A percentile compares a stretch with the other conserved stretches of the same genome.
These are phyloP conservation scores for Cnidoscolus chayamansa DNA, from an alignment of 441 rosid genomes.

Conservation along the genomic window DNA sequence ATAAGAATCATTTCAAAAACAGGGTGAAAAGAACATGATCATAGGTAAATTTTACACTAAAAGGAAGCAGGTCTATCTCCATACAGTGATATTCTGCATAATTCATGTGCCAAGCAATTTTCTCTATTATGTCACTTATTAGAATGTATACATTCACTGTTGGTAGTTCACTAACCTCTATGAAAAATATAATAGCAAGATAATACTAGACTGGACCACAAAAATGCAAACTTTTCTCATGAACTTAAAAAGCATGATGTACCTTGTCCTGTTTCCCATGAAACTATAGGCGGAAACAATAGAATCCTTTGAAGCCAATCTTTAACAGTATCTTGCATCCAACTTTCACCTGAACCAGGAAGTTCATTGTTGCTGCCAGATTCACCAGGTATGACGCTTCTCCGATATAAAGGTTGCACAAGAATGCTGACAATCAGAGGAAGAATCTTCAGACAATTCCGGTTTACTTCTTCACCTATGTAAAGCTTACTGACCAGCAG, in stretches of 20 bases:
- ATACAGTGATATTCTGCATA: neutral
- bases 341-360: conserved; percentile 32
- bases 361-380: conserved; percentile 28
- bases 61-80: neutral
- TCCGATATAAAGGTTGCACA: conserved; percentile 44
- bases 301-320: conserved; percentile 73
- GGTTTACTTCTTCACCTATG: conserved; percentile 66
- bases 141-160: neutral
- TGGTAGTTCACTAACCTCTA: neutral
- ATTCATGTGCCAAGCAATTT: neutral
- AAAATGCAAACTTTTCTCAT: neutral
- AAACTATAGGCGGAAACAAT: conserved; percentile 64
- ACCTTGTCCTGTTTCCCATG: conserved; percentile 70
- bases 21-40: neutral
- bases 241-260: conserved; percentile 13
- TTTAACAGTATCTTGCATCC: conserved; percentile 45
- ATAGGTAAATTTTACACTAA: neutral
- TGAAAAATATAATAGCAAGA: neutral
- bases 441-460: conserved; percentile 66
- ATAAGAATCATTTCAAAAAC: too few relatives aligned
- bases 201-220: neutral
- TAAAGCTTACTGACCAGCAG: conserved; percentile 62
- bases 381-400: conserved; percentile 32
- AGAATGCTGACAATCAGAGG: conserved; percentile 58
- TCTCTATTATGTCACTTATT: neutral